A percentile compares a stretch with the other conserved stretches of the same genome.
Evolutionary conservation across 768 basidiomycete species (phyloP).

Genomic region (Russula brevipes): DNA sequence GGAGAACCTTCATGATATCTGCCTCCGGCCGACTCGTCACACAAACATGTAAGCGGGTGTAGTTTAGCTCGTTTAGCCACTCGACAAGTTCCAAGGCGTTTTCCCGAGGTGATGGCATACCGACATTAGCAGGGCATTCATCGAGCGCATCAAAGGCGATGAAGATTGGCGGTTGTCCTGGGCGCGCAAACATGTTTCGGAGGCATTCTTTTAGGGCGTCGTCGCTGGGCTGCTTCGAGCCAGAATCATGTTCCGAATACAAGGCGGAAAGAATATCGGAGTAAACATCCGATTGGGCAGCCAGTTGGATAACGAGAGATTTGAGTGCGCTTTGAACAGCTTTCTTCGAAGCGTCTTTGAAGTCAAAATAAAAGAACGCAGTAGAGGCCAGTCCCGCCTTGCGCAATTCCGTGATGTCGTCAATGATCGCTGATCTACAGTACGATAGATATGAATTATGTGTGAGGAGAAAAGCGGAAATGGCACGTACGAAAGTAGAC

Average conservation of each 20-base stretch:
- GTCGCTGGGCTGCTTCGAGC: neutral
- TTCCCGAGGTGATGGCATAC: neutral
- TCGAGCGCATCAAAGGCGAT: neutral
- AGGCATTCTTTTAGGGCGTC: neutral
- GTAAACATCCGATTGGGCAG: neutral
- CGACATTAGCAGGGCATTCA: neutral
- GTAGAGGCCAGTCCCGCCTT: neutral
- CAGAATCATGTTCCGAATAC: neutral
- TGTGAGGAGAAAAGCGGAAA: too few species aligned
- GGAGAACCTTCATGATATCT: neutral
- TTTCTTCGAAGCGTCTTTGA: neutral
- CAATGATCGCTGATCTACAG: constrained; percentile 1
- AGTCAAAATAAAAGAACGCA: neutral
- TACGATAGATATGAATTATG: neutral
- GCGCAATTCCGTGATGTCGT: neutral
- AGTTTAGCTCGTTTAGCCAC: neutral
- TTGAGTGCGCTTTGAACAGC: neutral
- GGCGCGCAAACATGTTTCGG: neutral
- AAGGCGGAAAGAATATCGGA: neutral
- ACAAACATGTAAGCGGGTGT: neutral
- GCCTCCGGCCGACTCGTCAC: neutral
- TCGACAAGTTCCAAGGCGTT: neutral
- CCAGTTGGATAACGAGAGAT: neutral
- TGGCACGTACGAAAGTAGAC: neutral
- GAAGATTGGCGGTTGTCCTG: neutral